A percentile compares a stretch with the other conserved stretches of the same genome.
These are phyloP conservation scores for Vicia faba DNA, from an alignment of 306 rosid species.

Conservation along the genomic window DNA sequence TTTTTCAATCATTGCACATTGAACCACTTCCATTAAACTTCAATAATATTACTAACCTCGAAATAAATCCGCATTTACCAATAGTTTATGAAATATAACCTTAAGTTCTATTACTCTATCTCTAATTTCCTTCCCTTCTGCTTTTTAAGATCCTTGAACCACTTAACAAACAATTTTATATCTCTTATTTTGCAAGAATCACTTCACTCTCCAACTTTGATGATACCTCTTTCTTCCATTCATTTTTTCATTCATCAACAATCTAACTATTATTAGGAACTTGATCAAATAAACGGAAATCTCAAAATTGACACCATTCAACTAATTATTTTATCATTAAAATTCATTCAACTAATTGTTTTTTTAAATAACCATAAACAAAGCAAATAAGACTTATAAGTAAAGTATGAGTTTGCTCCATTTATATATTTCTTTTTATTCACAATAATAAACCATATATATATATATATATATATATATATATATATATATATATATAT, in stretches of 20 bases:
- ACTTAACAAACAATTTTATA: conserved; percentile 30
- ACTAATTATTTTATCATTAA: conserved; percentile 43
- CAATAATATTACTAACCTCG: too few relatives aligned
- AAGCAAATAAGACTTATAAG: too few relatives aligned
- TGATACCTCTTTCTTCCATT: conserved; percentile 34
- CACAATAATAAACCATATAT: too few relatives aligned
- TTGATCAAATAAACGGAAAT: conserved; percentile 57
- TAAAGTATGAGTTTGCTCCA: too few relatives aligned
- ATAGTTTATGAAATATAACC: conserved; percentile 42
- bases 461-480: too few relatives aligned
- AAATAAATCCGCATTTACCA: not conserved
- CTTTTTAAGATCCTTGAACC: conserved; percentile 42
- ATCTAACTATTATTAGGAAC: conserved; percentile 47
- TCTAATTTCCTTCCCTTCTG: conserved; percentile 44
- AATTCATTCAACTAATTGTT: conserved; percentile 66
- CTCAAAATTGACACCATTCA: conserved; percentile 51
- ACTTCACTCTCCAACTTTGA: conserved; percentile 26
- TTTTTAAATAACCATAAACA: conserved; percentile 52
- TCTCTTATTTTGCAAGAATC: conserved; percentile 34
- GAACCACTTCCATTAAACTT: too few relatives aligned
- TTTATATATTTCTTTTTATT: too few relatives aligned
- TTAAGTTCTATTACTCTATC: conserved; percentile 42
- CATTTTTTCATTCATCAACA: conserved; percentile 55
- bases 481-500: too few relatives aligned
- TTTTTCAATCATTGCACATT: too few relatives aligned